These are phyloP conservation scores for Ceratocystis cubensis DNA, from an alignment of 2,329 filamentous ascomycete species.

Conservation along the genomic window DNA sequence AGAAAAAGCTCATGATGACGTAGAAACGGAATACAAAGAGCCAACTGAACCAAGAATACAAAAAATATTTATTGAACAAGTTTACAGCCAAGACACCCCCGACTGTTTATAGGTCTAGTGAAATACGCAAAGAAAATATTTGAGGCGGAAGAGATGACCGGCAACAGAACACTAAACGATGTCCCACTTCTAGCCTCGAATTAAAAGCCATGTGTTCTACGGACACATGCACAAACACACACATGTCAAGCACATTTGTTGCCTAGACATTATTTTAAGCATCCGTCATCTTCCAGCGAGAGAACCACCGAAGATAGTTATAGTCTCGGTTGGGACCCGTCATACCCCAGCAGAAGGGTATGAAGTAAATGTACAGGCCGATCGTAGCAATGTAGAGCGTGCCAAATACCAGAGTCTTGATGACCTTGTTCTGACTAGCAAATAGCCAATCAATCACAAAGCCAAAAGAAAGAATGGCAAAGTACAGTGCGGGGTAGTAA, in stretches of 20 bases:
- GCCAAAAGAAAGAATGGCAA: slow-evolving; percentile 78
- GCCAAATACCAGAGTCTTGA: slow-evolving; percentile 59
- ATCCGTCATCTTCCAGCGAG: slow-evolving; percentile 72
- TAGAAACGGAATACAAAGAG: neutral
- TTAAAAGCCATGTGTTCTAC: neutral
- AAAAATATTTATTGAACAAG: slow-evolving; percentile 2
- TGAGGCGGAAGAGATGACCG: neutral
- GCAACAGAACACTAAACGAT: neutral
- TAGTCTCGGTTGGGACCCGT: slow-evolving; percentile 71
- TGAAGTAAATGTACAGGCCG: slow-evolving; percentile 78
- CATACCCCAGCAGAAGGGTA: slow-evolving; percentile 95
- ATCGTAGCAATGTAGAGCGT: slow-evolving; percentile 62
- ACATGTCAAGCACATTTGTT: neutral
- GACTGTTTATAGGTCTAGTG: slow-evolving; percentile 7
- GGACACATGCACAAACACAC: neutral
- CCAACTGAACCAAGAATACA: slow-evolving; percentile 7
- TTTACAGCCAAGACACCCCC: slow-evolving; percentile 1
- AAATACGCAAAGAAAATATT: slow-evolving; percentile 10
- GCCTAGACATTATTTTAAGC: slow-evolving; percentile 1
- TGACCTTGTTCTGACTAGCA: slow-evolving; percentile 47
- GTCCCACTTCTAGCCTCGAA: neutral
- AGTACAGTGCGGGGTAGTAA: slow-evolving; percentile 97
- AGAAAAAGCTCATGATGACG: neutral
- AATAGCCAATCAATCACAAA: slow-evolving; percentile 82
- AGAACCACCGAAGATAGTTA: slow-evolving; percentile 87